Evolutionary conservation across 768 basidiomycete species (phyloP).

Genomic region (Amyloporia xantha): DNA sequence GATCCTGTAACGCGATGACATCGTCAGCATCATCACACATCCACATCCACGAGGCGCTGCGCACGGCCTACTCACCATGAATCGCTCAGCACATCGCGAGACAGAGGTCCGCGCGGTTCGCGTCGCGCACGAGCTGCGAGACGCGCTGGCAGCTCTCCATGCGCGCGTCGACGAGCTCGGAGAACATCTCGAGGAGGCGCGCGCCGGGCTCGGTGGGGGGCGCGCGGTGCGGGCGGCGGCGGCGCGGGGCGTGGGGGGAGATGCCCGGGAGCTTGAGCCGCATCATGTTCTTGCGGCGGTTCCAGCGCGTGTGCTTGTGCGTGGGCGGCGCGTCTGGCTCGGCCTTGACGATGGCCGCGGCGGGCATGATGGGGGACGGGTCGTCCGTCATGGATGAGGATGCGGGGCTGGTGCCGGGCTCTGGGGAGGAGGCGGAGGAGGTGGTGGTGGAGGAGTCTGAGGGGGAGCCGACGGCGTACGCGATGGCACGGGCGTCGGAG

Average conservation of each 20-base stretch:
- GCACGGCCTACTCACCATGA: slow-evolving; percentile 3
- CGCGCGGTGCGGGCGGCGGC: slow-evolving; percentile 22
- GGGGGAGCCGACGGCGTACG: slow-evolving; percentile 13
- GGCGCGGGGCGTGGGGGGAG: slow-evolving; percentile 24
- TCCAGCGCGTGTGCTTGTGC: slow-evolving; percentile 35
- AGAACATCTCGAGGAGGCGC: slow-evolving; percentile 59
- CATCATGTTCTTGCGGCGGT: slow-evolving; percentile 53
- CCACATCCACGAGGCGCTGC: neutral
- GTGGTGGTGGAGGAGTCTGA: slow-evolving; percentile 14
- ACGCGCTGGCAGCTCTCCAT: slow-evolving; percentile 73
- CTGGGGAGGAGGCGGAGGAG: slow-evolving; percentile 9
- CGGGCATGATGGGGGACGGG: slow-evolving; percentile 8
- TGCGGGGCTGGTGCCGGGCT: slow-evolving; percentile 6
- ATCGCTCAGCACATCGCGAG: slow-evolving; percentile 1
- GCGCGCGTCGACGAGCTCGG: slow-evolving; percentile 64
- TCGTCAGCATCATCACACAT: neutral
- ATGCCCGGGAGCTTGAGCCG: slow-evolving; percentile 45
- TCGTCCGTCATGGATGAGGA: slow-evolving; percentile 12
- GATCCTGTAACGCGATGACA: neutral
- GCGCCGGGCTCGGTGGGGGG: slow-evolving; percentile 34
- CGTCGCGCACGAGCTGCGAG: slow-evolving; percentile 42
- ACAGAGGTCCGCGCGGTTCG: slow-evolving; percentile 9
- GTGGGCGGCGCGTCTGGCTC: slow-evolving; percentile 25
- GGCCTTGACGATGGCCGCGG: slow-evolving; percentile 21
- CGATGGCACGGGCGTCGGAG: slow-evolving; percentile 22